Conservation (phyloP, 352 stramenopile species). For the Bremia lactucae region DNA sequence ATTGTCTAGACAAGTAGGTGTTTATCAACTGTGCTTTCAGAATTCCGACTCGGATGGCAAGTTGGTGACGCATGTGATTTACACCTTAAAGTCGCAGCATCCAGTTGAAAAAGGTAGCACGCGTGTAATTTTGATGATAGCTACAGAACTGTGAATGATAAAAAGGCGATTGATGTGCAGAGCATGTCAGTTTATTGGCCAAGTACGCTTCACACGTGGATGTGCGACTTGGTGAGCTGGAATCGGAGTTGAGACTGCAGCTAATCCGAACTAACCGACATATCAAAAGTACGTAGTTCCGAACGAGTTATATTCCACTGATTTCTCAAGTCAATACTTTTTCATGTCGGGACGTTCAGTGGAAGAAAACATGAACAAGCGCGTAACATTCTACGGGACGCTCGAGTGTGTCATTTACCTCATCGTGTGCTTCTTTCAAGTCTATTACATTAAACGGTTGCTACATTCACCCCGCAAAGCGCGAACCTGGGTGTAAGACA, state of each 20-base stretch:
- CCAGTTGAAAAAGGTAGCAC: constrained; percentile 54
- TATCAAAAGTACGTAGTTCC: constrained; percentile 39
- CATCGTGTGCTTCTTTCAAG: constrained; percentile 51
- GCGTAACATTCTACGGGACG: constrained; percentile 57
- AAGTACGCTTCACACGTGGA: constrained; percentile 78
- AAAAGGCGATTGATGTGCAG: constrained; percentile 15
- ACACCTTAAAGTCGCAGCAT: constrained; percentile 70
- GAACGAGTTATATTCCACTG: neutral
- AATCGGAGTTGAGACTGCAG: constrained; percentile 67
- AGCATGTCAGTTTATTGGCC: constrained; percentile 68
- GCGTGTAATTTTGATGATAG: neutral
- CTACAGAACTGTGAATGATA: neutral
- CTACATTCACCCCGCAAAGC: constrained; percentile 42
- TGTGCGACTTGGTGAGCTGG: constrained; percentile 63
- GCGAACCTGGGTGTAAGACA: constrained; percentile 36
- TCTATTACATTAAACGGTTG: constrained; percentile 73
- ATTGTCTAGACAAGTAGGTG: constrained; percentile 28
- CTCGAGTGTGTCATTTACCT: constrained; percentile 70
- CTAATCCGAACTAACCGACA: constrained; percentile 67
- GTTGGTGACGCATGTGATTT: constrained; percentile 73
- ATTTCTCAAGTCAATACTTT: too few relatives aligned
- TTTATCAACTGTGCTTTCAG: constrained; percentile 66
- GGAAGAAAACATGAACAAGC: constrained; percentile 70
- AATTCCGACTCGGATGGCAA: constrained; percentile 65
- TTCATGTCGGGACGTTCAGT: constrained; percentile 28